Percentiles rank a stretch among this genome's conserved stretches.
These are phyloP conservation scores for Tricharina praecox DNA, from an alignment of 495 filamentous ascomycete species.

Conservation along the genomic window DNA sequence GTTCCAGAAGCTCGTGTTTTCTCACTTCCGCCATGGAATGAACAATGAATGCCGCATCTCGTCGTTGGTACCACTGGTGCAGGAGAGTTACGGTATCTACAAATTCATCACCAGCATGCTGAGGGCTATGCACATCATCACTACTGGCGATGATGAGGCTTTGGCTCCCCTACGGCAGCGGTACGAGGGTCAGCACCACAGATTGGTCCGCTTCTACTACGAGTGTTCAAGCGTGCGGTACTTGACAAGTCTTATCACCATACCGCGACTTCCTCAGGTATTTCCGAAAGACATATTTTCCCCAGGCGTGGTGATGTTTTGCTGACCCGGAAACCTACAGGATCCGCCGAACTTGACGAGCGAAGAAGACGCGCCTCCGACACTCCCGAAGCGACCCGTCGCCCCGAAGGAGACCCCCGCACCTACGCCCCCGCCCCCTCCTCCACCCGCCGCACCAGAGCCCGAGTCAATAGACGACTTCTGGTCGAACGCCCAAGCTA, in stretches of 20 bases:
- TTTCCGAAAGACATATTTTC: no score
- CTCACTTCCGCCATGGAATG: constrained; percentile 72
- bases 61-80: constrained; percentile 77
- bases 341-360: constrained; percentile 77
- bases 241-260: constrained; percentile 84
- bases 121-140: constrained; percentile 90
- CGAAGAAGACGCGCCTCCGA: constrained; percentile 68
- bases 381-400: constrained; percentile 63
- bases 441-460: constrained; percentile 53
- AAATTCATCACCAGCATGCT: constrained; percentile 93
- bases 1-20: constrained; percentile 96
- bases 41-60: constrained; percentile 97
- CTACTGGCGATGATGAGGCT: constrained; percentile 85
- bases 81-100: constrained; percentile 97
- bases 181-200: constrained; percentile 90
- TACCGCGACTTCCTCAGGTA: constrained; percentile 74
- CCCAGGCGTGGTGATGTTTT: no score
- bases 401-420: no score
- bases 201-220: constrained; percentile 93
- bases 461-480: constrained; percentile 95
- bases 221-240: constrained; percentile 96
- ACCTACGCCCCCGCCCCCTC: no score
- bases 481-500: constrained; percentile 92
- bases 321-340: no score
- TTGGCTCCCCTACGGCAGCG: constrained; percentile 69